A percentile compares a stretch with the other conserved stretches of the same genome.
phyloP scores from a whole-genome alignment of 2,329 filamentous ascomycete species.

The Exophiala mesophila region DNA sequence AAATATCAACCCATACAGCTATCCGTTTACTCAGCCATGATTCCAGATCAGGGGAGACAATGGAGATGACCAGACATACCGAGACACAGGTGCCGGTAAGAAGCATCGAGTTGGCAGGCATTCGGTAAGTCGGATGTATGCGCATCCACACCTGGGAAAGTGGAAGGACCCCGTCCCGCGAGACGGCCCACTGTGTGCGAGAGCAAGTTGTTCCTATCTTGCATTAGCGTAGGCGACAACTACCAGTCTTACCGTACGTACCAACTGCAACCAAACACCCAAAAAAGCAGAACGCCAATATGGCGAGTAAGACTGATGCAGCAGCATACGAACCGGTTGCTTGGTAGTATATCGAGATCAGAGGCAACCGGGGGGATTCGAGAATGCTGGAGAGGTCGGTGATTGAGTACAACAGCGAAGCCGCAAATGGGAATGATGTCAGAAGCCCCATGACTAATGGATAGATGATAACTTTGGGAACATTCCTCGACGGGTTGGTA shows the following conservation, averaged over 20 bases:
- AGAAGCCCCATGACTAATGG: slow-evolving; percentile 35
- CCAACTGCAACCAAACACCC: slow-evolving; percentile 4
- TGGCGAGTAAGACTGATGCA: slow-evolving; percentile 44
- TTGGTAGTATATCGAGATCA: slow-evolving; percentile 48
- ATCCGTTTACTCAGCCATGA: no score
- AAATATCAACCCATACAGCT: slow-evolving; percentile 31
- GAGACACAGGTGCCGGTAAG: slow-evolving; percentile 10
- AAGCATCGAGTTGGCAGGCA: slow-evolving; percentile 28
- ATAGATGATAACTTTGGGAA: slow-evolving; percentile 32
- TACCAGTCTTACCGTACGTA: slow-evolving; percentile 17
- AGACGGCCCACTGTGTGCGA: slow-evolving; percentile 39
- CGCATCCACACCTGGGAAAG: slow-evolving; percentile 24
- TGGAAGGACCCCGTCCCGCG: slow-evolving; percentile 36
- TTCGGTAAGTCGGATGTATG: slow-evolving; percentile 9
- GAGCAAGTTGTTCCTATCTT: slow-evolving; percentile 50
- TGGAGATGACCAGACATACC: no score
- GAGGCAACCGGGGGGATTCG: slow-evolving; percentile 43
- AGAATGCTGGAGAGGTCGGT: slow-evolving; percentile 38
- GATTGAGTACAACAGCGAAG: slow-evolving; percentile 38
- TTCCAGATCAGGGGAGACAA: no score
- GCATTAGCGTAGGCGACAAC: slow-evolving; percentile 28
- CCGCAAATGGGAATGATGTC: slow-evolving; percentile 28
- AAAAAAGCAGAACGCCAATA: slow-evolving; percentile 35
- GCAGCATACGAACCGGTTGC: slow-evolving; percentile 41
- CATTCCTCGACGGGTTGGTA: slow-evolving; percentile 33